A percentile compares a stretch with the other conserved stretches of the same genome.
phyloP scores from a whole-genome alignment of 2,329 filamentous ascomycete genomes.

The Cadophora sp. region DNA sequence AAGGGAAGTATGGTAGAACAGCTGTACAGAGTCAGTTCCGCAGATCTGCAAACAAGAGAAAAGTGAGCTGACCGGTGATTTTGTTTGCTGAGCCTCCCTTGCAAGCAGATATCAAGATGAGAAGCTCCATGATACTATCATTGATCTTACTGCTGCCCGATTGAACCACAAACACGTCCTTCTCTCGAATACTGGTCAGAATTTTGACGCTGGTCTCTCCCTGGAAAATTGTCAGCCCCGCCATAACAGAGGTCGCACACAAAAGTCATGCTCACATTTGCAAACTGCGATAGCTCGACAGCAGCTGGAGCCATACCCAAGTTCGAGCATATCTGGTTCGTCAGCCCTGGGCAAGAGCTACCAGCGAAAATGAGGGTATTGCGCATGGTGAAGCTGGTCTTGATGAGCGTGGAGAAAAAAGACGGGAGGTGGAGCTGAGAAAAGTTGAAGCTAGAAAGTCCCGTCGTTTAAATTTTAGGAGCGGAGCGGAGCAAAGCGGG shows the following conservation, averaged over 20 bases:
- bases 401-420: slow-evolving; percentile 16
- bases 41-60: neutral
- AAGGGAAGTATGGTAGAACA: slow-evolving; percentile 95
- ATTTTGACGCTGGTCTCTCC: slow-evolving; percentile 75
- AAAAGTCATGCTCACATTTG: slow-evolving; percentile 63
- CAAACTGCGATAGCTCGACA: slow-evolving; percentile 72
- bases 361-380: slow-evolving; percentile 73
- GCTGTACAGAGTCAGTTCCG: slow-evolving; percentile 56
- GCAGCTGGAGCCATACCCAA: slow-evolving; percentile 69
- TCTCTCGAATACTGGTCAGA: slow-evolving; percentile 83
- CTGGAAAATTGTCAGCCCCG: slow-evolving; percentile 49
- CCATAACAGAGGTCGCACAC: slow-evolving; percentile 41
- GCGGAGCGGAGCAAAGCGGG: neutral
- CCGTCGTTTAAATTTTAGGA: slow-evolving; percentile 17
- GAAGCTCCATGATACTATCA: slow-evolving; percentile 97
- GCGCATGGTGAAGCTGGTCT: slow-evolving; percentile 54
- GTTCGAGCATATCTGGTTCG: slow-evolving; percentile 71
- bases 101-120: slow-evolving; percentile 99
- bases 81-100: slow-evolving; percentile 97
- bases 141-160: slow-evolving; percentile 96
- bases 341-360: slow-evolving; percentile 70
- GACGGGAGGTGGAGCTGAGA: neutral
- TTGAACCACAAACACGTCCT: slow-evolving; percentile 98
- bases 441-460: slow-evolving; percentile 10
- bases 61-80: slow-evolving; percentile 76